These are phyloP conservation scores for Urtica urens DNA, from an alignment of 306 rosid species.

Conservation along the genomic window DNA sequence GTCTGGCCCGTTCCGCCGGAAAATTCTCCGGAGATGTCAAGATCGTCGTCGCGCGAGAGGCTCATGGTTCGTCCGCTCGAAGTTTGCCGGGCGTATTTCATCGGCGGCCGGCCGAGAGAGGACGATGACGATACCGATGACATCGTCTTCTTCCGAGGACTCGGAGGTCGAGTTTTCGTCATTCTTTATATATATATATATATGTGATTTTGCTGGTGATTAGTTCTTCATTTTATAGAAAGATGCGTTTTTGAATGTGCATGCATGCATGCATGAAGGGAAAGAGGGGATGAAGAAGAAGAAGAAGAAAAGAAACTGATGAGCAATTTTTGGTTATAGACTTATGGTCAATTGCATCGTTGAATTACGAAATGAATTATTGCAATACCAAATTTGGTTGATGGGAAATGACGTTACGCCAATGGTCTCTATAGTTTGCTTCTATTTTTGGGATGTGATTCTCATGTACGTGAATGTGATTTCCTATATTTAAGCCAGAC, in stretches of 20 bases:
- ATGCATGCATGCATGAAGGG: too few species aligned
- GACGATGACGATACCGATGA: slow-evolving; percentile 15
- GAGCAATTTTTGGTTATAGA: too few species aligned
- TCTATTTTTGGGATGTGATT: slow-evolving; percentile 15
- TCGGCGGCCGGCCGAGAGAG: slow-evolving; percentile 30
- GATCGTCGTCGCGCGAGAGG: slow-evolving; percentile 60
- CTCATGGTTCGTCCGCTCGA: slow-evolving; percentile 49
- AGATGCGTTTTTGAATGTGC: too few species aligned
- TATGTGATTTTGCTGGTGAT: neutral
- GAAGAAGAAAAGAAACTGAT: neutral
- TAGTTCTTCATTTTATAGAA: too few species aligned
- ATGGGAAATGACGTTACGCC: neutral
- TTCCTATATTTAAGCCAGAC: slow-evolving; percentile 41
- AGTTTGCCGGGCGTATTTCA: slow-evolving; percentile 43
- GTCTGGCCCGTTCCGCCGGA: slow-evolving; percentile 25
- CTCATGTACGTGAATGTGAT: slow-evolving; percentile 5
- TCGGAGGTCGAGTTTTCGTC: slow-evolving; percentile 20
- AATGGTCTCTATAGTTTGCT: slow-evolving; percentile 20
- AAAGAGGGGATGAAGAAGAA: neutral
- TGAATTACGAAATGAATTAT: slow-evolving; percentile 1
- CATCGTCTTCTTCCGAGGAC: slow-evolving; percentile 29
- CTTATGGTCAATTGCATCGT: neutral
- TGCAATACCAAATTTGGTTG: slow-evolving; percentile 7
- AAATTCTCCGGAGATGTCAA: slow-evolving; percentile 43
- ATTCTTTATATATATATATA: slow-evolving; percentile 2